Evolutionary conservation across 2,329 filamentous ascomycete species (phyloP).

Genomic region (Celoporthe dispersa): DNA sequence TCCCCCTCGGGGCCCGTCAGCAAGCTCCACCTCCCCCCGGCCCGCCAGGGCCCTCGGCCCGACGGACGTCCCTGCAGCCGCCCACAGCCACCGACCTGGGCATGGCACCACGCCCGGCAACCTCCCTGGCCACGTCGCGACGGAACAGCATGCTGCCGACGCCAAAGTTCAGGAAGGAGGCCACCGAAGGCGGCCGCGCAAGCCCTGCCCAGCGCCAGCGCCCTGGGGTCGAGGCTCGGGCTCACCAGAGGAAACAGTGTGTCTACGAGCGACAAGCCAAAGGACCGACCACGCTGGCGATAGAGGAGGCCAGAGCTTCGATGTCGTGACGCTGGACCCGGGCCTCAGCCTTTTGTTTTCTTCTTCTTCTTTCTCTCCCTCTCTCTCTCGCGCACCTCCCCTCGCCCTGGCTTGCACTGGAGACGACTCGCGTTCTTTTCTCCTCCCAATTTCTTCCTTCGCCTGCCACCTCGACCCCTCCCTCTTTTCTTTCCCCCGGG

Average conservation of each 20-base stretch:
- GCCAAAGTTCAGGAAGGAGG: slow-evolving; percentile 38
- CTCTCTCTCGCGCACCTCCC: no score
- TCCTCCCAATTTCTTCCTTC: background rate
- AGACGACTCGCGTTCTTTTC: background rate
- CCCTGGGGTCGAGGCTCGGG: slow-evolving; percentile 15
- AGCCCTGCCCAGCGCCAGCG: slow-evolving; percentile 22
- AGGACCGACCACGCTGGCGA: slow-evolving; percentile 25
- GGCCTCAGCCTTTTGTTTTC: no score
- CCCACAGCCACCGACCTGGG: slow-evolving; percentile 41
- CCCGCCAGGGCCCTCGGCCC: slow-evolving; percentile 49
- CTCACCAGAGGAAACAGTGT: slow-evolving; percentile 24
- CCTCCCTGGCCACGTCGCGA: slow-evolving; percentile 56
- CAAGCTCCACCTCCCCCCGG: slow-evolving; percentile 54
- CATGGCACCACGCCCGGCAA: slow-evolving; percentile 53
- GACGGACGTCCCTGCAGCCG: slow-evolving; percentile 47
- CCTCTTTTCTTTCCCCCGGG: background rate
- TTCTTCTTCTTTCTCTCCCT: no score
- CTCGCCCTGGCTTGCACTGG: background rate
- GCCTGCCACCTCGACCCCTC: slow-evolving; percentile 5
- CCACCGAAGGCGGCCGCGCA: slow-evolving; percentile 21
- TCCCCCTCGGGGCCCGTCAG: slow-evolving; percentile 49
- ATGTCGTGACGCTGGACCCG: background rate
- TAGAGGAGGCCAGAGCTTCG: background rate
- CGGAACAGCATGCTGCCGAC: slow-evolving; percentile 60
- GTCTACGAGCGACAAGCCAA: slow-evolving; percentile 18